Base-by-base conservation (phyloP, 371 early-diverging fungal species). In the Haplosporangium sp. region DNA sequence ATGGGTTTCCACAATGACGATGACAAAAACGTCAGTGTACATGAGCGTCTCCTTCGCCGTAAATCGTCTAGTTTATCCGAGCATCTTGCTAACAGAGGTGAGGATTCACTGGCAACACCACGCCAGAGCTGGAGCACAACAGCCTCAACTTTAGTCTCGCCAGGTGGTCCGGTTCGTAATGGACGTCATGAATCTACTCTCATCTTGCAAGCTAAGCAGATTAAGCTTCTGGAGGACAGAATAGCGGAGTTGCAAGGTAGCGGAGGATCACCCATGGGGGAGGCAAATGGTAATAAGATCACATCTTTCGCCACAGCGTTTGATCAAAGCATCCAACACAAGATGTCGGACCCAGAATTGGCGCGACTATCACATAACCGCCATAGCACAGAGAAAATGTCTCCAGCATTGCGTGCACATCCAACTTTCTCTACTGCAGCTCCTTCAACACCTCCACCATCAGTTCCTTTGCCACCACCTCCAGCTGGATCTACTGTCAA, bases 61-160 rank as follows among this genome's bases (percentile, higher is more conserved):
- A 69, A 73, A 50, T 8, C 61, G 0, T 78, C 79, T 3, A 71
- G 20, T n/a, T 72, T 73, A 0, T 73, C 79, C 8, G 71, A 74
- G 19, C 60, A 59, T 1, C 59, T 69, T 39, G 67, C 44, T 0
- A 59, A 48, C 35, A 44, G 63, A 48, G 71, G 60, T 4, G 79
- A 78, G 50, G 79, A 78, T 10, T 67, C 74, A 1, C 61, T 78
- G 61, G 74, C 74, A 40, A 78, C 79, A 2, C 79, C 79, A 35
- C 74, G 79, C 11, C 74, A 74, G 53, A 78, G 79, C 68, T 78
- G 79, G 79, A 78, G 74, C 62, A 78, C 79, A 1, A 63, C 55
- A 8, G 48, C 79, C 2, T 64, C 68, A 2, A 45, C 35, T 15
- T 56, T 48, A 42, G 55, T 47, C 15, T 67, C 64, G 63, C 64